phyloP scores from a whole-genome alignment of 1,139 yeast species.

The Sugiyamaella japonica region DNA sequence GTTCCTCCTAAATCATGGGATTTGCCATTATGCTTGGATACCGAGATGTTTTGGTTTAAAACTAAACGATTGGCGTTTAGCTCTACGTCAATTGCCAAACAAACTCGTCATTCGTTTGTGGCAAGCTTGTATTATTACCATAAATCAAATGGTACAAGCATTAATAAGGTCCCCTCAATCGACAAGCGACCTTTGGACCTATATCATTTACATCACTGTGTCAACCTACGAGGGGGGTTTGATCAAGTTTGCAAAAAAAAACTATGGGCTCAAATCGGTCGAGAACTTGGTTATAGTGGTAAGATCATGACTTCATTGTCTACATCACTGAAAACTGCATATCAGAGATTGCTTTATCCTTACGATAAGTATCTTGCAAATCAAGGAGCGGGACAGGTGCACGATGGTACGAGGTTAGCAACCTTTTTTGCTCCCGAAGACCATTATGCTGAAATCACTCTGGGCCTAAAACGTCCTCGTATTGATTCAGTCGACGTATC shows the following conservation, averaged over 20 bases:
- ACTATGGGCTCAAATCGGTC: conserved; percentile 52
- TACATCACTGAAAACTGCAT: conserved; percentile 62
- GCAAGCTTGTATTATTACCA: conserved; percentile 40
- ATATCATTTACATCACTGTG: conserved; percentile 40
- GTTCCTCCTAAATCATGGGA: conserved; percentile 50
- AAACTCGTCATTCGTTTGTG: conserved; percentile 34
- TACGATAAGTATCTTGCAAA: conserved; percentile 38
- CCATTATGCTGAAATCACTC: neutral
- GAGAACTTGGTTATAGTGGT: conserved; percentile 75
- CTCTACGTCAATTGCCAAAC: conserved; percentile 28
- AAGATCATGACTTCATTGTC: conserved; percentile 69
- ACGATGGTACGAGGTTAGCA: conserved; percentile 22
- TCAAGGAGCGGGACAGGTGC: conserved; percentile 20
- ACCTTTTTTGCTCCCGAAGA: conserved; percentile 24
- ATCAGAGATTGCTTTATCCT: conserved; percentile 40
- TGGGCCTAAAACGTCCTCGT: conserved; percentile 10
- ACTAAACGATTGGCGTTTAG: conserved; percentile 54
- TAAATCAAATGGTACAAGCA: conserved; percentile 35
- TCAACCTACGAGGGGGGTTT: conserved; percentile 43
- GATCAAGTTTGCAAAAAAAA: conserved; percentile 44
- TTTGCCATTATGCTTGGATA: conserved; percentile 46
- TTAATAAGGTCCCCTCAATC: conserved; percentile 39
- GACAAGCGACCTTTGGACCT: conserved; percentile 44
- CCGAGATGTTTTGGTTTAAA: conserved; percentile 53
- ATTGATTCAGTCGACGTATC: neutral